Evolutionary conservation across 2,329 filamentous ascomycete genomes (phyloP), one percentile per base, ranked within the genome.

Genomic region (Dothistroma septosporum): DNA sequence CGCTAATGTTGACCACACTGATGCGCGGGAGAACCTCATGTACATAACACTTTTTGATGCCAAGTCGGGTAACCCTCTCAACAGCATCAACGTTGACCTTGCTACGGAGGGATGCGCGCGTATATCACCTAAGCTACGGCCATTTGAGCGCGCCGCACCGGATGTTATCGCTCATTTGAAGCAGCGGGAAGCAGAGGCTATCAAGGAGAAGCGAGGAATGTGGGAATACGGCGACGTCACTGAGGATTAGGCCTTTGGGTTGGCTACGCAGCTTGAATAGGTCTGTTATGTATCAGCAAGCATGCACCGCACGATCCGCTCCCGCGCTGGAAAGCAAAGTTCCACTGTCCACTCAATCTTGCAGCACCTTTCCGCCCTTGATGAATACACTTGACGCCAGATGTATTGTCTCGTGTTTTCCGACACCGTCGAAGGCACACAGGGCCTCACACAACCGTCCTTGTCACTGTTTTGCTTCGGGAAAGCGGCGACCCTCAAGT

Each of bases 161-260:
- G 83, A 89, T 35, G 85, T 92, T 48, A 77, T 96, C 64, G 84
- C 86, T 75, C 84, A 85, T 68, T 79, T 97, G 63, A 87, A 85
- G 72, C 83, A 88, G 75, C 84, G 88, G 55, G 88, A 96, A 80
- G 81, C 83, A 37, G 82, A 88, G 75, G 93, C 93, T 4, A 96
- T 95, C 84, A 80, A 84, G 58, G 86, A 87, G 60, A 85, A 92
- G 64, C 82, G 86, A 67, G 94, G 94, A 48, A 94, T 96, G 84
- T 99, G 93, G 92, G 94, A 99, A 83, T 99, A 97, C 77, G 94
- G 94, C 68, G 94, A 97, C 75, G 83, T 96, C 72, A 96, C 91
- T 14, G 92, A 96, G 79, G 91, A 96, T 60, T 75, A 71, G 57
- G 50, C 41, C n/a, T n/a, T n/a, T 44, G 14, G 14, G 5, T n/a